phyloP scores from a whole-genome alignment of 2,329 filamentous ascomycete species.

The Drechslera avenae region DNA sequence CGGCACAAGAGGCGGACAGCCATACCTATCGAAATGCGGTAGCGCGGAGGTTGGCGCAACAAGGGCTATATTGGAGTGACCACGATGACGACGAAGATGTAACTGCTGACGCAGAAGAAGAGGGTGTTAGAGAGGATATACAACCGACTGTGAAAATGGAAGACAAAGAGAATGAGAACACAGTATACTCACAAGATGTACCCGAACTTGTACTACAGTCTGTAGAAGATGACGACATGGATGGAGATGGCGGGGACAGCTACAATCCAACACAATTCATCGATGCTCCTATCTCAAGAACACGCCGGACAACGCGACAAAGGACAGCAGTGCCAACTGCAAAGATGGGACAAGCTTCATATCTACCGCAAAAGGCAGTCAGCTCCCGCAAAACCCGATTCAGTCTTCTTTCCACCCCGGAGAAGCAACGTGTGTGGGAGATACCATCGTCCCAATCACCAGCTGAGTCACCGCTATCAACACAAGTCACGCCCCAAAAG shows the following conservation, averaged over 20 bases:
- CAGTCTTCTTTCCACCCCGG: constrained; percentile 40
- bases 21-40: constrained; percentile 20
- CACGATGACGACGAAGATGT: not conserved
- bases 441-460: constrained; percentile 47
- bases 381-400: constrained; percentile 28
- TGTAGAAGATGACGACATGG: constrained; percentile 6
- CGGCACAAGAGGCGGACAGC: constrained; percentile 20
- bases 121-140: not conserved
- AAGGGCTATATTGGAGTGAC: constrained; percentile 19
- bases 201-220: constrained; percentile 6
- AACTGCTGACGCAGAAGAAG: not conserved
- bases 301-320: constrained; percentile 15
- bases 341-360: not conserved
- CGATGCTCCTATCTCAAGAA: constrained; percentile 22
- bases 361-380: not conserved
- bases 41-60: constrained; percentile 23
- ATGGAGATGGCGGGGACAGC: constrained; percentile 24
- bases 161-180: not conserved
- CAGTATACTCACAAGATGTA: not conserved
- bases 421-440: constrained; percentile 37
- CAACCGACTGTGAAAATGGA: not conserved
- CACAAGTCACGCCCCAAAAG: constrained; percentile 31
- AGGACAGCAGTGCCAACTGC: not conserved
- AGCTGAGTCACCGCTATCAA: constrained; percentile 36
- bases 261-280: constrained; percentile 41